Evolutionary conservation across 2,329 filamentous ascomycete species (phyloP).

Genomic region (Fusarium lateritium): DNA sequence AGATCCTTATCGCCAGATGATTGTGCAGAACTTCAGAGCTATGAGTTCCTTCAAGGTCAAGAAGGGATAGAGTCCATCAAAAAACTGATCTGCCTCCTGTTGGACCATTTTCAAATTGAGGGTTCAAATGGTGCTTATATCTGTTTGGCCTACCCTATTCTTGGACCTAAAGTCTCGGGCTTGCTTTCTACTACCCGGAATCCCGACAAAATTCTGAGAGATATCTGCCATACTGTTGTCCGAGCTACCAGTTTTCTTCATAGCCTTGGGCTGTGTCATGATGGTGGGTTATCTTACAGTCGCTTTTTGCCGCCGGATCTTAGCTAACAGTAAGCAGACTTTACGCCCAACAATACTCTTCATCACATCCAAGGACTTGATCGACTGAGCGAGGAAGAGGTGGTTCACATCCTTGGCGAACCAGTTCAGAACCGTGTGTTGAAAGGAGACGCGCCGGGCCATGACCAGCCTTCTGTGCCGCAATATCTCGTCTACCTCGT

Average conservation of each 20-base stretch:
- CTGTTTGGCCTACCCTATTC: slow-evolving; percentile 44
- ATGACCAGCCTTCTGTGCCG: slow-evolving; percentile 29
- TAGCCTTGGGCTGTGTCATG: slow-evolving; percentile 45
- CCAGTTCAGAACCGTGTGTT: slow-evolving; percentile 19
- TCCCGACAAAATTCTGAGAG: slow-evolving; percentile 16
- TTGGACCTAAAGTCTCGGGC: slow-evolving; percentile 41
- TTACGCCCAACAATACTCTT: slow-evolving; percentile 44
- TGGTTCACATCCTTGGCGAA: slow-evolving; percentile 29
- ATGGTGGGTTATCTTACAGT: slow-evolving; percentile 42
- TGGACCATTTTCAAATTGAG: slow-evolving; percentile 41
- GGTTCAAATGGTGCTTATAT: slow-evolving; percentile 46
- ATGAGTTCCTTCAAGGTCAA: background rate
- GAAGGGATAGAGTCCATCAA: too few species aligned
- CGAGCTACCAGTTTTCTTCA: slow-evolving; percentile 43
- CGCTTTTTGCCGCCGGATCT: background rate
- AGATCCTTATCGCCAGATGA: slow-evolving; percentile 49
- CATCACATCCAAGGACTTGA: slow-evolving; percentile 38
- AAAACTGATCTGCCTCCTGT: slow-evolving; percentile 29
- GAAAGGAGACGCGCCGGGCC: slow-evolving; percentile 1
- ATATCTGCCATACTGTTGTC: slow-evolving; percentile 29
- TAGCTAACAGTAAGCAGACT: slow-evolving; percentile 28
- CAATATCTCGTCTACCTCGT: slow-evolving; percentile 47
- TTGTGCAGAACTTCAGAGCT: slow-evolving; percentile 40
- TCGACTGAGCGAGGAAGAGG: slow-evolving; percentile 34
- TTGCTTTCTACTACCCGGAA: slow-evolving; percentile 2